Conservation (phyloP, 805 yeast genomes). For the Lipomyces yamadae region DNA sequence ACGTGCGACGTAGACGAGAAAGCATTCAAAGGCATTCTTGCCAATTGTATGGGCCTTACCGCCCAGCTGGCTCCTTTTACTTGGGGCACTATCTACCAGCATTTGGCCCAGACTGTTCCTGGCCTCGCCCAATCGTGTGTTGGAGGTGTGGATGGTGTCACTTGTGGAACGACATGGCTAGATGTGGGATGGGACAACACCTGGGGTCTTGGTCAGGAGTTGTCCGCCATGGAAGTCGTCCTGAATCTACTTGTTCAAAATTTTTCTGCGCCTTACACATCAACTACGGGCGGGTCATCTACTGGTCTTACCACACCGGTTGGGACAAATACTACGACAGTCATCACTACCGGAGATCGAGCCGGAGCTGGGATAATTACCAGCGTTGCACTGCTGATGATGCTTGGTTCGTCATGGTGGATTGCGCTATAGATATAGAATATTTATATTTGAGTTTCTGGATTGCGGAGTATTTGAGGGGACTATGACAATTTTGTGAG, state of each 20-base stretch:
- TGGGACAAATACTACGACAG: conserved; percentile 38
- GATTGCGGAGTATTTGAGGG: too few relatives aligned
- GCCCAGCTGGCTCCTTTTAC: conserved; percentile 68
- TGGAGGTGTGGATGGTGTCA: conserved; percentile 85
- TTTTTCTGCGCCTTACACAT: conserved; percentile 53
- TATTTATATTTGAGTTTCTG: too few relatives aligned
- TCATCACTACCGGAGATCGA: conserved; percentile 22
- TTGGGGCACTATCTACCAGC: conserved; percentile 45
- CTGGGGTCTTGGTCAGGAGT: conserved; percentile 90
- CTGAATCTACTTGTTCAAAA: conserved; percentile 43
- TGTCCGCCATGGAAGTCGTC: conserved; percentile 75
- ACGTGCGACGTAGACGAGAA: conserved; percentile 86
- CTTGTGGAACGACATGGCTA: conserved; percentile 87
- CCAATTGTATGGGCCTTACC: conserved; percentile 75
- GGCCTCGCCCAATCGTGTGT: conserved; percentile 77
- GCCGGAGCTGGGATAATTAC: conserved; percentile 37
- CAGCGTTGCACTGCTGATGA: conserved; percentile 20
- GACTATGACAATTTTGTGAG: too few relatives aligned
- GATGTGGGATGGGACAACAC: conserved; percentile 63
- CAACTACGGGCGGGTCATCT: conserved; percentile 51
- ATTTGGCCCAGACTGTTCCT: conserved; percentile 56
- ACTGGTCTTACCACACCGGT: conserved; percentile 47
- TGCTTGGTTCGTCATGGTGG: conserved; percentile 34
- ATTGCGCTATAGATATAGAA: conserved; percentile 13
- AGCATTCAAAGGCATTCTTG: conserved; percentile 81